Conservation (phyloP, 768 basidiomycete genomes). For the Leccinum rimulosum region DNA sequence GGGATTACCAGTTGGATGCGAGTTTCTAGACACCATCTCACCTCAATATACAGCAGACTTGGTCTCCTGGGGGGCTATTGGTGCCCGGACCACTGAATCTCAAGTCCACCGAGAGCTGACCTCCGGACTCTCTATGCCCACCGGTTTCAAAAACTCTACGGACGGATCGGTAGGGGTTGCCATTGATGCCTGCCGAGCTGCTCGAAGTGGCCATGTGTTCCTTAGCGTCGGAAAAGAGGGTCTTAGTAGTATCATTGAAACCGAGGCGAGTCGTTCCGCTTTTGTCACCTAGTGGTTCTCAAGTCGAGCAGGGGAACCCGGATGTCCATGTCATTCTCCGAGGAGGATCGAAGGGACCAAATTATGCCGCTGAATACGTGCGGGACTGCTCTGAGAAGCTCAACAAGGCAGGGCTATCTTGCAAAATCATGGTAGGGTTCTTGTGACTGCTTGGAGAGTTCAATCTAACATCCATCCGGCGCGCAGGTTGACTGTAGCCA, state of each 20-base stretch:
- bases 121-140: constrained; percentile 88
- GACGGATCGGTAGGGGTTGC: constrained; percentile 92
- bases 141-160: constrained; percentile 98
- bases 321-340: constrained; percentile 94
- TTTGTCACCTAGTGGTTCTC: constrained; percentile 1
- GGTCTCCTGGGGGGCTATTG: constrained; percentile 95
- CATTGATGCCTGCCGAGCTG: constrained; percentile 93
- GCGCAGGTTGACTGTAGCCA: constrained; percentile 92
- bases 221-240: constrained; percentile 97
- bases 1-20: constrained; percentile 94
- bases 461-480: not conserved
- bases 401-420: constrained; percentile 70
- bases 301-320: constrained; percentile 66
- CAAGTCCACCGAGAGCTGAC: constrained; percentile 90
- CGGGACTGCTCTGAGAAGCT: constrained; percentile 72
- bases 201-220: constrained; percentile 90
- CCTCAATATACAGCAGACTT: constrained; percentile 93
- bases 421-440: constrained; percentile 79
- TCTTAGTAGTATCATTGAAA: constrained; percentile 91
- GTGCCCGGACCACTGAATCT: constrained; percentile 88
- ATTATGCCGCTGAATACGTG: constrained; percentile 80
- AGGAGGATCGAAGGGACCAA: constrained; percentile 87
- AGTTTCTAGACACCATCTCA: constrained; percentile 80
- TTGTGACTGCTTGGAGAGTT: not conserved
- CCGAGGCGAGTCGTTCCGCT: constrained; percentile 51